These are phyloP conservation scores for Baorangia bicolor DNA, from an alignment of 768 basidiomycete genomes.

Conservation along the genomic window DNA sequence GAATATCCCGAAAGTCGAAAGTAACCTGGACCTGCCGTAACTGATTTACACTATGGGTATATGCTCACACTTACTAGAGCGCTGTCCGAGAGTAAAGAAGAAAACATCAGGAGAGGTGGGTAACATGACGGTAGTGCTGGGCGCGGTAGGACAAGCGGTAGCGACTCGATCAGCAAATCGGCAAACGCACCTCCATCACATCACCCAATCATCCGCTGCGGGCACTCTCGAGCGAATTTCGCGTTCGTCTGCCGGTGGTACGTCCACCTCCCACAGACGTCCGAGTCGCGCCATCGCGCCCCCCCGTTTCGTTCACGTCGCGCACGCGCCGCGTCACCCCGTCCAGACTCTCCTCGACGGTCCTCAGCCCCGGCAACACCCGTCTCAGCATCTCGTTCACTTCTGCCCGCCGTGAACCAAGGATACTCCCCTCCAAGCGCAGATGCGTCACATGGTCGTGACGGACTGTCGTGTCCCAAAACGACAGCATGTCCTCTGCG, in stretches of 20 bases:
- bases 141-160: not conserved
- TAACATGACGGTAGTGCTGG: not conserved
- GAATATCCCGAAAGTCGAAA: not conserved
- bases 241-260: conserved; percentile 13
- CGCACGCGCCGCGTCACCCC: conserved; percentile 17
- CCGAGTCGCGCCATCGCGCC: not conserved
- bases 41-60: not conserved
- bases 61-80: not conserved
- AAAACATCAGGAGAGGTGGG: not conserved
- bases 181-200: not conserved
- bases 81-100: not conserved
- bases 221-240: conserved; percentile 10
- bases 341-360: conserved; percentile 23
- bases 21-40: not conserved
- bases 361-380: conserved; percentile 21
- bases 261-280: not conserved
- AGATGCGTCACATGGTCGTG: conserved; percentile 14
- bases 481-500: conserved; percentile 12
- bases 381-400: conserved; percentile 21
- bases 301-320: not conserved
- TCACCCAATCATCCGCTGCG: not conserved
- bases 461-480: conserved; percentile 12
- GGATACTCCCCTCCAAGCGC: conserved; percentile 15
- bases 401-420: conserved; percentile 12
- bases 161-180: not conserved